Conservation (phyloP, 129 eudicot genomes). For the carrot (Daucus carota) region DH1_v3.0 NC_030383.2:60924501-60925000, state of each 20-base stretch:
- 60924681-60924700: slow-evolving; percentile 52
- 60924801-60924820: slow-evolving; percentile 56
- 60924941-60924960: slow-evolving; percentile 67
- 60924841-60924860: slow-evolving; percentile 29
- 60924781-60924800: slow-evolving; percentile 52
- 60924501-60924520: background rate
- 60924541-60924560: background rate
- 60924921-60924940: slow-evolving; percentile 70
- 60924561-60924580: background rate
- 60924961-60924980: slow-evolving; percentile 54
- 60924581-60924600: background rate
- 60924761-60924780: slow-evolving; percentile 30
- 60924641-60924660: slow-evolving; percentile 30
- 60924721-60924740: slow-evolving; percentile 40
- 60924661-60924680: slow-evolving; percentile 38
- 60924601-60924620: slow-evolving; percentile 47
- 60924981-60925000: slow-evolving; percentile 37
- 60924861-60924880: slow-evolving; percentile 31
- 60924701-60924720: slow-evolving; percentile 49
- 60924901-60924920: slow-evolving; percentile 65
- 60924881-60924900: slow-evolving; percentile 37
- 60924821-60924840: slow-evolving; percentile 50
- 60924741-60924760: slow-evolving; percentile 39
- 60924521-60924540: background rate
- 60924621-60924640: slow-evolving; percentile 53